These are phyloP conservation scores for Thinopyrum elongatum DNA, from an alignment of 176 grass and related monocot species.

Conservation along the genomic window DNA sequence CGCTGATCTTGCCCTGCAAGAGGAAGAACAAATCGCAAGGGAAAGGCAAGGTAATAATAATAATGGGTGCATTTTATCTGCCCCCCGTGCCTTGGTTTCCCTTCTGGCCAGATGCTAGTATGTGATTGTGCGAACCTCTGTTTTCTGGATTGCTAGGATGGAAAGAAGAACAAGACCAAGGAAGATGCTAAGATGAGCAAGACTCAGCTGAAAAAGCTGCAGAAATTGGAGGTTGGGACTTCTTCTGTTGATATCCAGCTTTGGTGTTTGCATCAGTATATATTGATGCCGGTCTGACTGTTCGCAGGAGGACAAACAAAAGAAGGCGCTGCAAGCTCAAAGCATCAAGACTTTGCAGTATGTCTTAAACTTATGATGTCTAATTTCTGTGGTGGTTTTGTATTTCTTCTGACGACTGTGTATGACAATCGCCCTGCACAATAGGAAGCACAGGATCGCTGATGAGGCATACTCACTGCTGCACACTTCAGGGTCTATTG, in stretches of 20 bases:
- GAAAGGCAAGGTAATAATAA: constrained; percentile 65
- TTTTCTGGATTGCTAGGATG: constrained; percentile 34
- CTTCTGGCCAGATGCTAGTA: background rate
- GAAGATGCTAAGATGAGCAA: constrained; percentile 73
- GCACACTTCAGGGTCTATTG: constrained; percentile 87
- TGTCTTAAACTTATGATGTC: constrained; percentile 26
- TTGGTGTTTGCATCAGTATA: background rate
- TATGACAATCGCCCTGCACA: constrained; percentile 3
- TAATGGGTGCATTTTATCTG: background rate
- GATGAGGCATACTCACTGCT: constrained; percentile 71
- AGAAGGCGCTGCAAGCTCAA: constrained; percentile 66
- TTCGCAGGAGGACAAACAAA: constrained; percentile 73
- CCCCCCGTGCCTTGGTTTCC: background rate
- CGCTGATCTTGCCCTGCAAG: constrained; percentile 60
- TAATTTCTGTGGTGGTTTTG: constrained; percentile 21
- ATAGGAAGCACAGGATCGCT: constrained; percentile 79
- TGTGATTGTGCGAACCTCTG: background rate
- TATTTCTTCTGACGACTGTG: constrained; percentile 5
- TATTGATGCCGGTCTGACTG: background rate
- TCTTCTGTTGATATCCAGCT: background rate
- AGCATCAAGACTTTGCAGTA: constrained; percentile 79
- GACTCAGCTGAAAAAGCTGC: constrained; percentile 56
- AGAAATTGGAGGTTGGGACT: constrained; percentile 53
- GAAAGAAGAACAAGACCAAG: constrained; percentile 47
- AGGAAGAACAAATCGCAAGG: constrained; percentile 64